Base-by-base conservation (phyloP, 2,329 filamentous ascomycete genomes). In the Reticulascus tulasneorum region DNA sequence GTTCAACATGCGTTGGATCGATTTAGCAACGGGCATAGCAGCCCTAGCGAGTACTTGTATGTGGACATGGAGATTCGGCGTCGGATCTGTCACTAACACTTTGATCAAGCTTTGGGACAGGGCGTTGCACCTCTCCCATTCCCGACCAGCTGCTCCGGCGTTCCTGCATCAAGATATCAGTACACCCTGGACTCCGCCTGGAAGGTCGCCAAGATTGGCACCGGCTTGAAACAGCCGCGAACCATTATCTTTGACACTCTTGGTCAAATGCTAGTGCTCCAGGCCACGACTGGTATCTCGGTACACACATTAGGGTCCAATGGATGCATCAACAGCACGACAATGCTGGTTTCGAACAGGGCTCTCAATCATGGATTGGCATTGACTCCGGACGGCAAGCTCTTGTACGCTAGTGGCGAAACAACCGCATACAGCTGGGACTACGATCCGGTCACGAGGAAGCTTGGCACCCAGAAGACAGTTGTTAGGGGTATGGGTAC, bases 381-480 rank as follows among this genome's bases (percentile, higher is more conserved):
- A 19, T 49, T 66, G 26, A 57, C 57, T 1, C 60, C 60, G 3
- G 60, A 63, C 37, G 55, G 61, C 40, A 55, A 41, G 42, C 60
- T 54, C 13, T 42, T 66, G 20, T 63, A 62, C 38, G 61, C 60
- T 23, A 60, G 55, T 35, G 55, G 55, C 25, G 55, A 60, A 46
- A 56, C 54, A 13, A 52, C 56, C 2, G 70, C 71, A 10, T 80
- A 66, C 51, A 61, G 68, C 21, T 82, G 77, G 73, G 56, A 59
- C 24, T 84, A 83, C 49, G 64, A 80, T 52, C 52, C 70, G 8
- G 52, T 54, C 4, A 59, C 64, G 9, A 60, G 63, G 32, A 69
- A 68, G 12, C 67, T 69, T 33, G 62, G 60, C 31, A 59, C 59
- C 39, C 63, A 67, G 38, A 58, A 59, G 50, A 59, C 59, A 5